Evolutionary conservation across 305 asterid genomes (phyloP), one percentile per base, ranked within the genome.

Genomic region (Euphrasia arctica): DNA sequence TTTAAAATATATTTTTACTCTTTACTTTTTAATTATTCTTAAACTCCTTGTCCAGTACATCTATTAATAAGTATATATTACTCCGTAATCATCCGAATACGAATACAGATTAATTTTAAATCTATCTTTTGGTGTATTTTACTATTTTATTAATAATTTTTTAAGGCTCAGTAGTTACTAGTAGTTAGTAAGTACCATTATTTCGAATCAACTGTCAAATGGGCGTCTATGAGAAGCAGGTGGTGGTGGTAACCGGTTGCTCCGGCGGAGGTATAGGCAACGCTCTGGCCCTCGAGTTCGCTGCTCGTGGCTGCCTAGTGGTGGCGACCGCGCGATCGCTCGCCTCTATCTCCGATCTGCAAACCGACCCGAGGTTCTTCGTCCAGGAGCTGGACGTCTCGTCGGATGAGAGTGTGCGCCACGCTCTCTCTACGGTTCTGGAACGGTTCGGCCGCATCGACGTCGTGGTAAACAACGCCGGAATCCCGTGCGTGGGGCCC

Each of bases 251-350:
- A 22, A 89, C 97, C 1, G 98, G 97, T 0, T 92, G 98, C 70
- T 82, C 97, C 58, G 49, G 42, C 49, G 98, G 97, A 8, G 98
- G 98, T 4, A 87, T 92, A 29, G 98, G 98, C 71, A 92, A 92
- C 83, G 88, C 95, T 34, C 76, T 89, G 22, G 95, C 97, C 34
- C 78, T 67, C 43, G 97, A 81, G 52, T 92, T 92, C 64, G 97
- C 96, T 41, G 64, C 80, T 36, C 78, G 85, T 49, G 78, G 78
- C 65, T 92, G 96, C 82, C 77, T 78, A 1, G 98, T 92, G 10
- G 95, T 89, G 34, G 86, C 98, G 66, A 92, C 98, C 2, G 97
- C 98, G 57, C 88, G 97, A 9, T 78, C 87, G 1, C 73, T 76
- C 45, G 59, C 82, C 43, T 78, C 98, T 73, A 65, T 92, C 72